Evolutionary conservation across 2,329 filamentous ascomycete species (phyloP).

Genomic region (Canariomyces notabilis): DNA sequence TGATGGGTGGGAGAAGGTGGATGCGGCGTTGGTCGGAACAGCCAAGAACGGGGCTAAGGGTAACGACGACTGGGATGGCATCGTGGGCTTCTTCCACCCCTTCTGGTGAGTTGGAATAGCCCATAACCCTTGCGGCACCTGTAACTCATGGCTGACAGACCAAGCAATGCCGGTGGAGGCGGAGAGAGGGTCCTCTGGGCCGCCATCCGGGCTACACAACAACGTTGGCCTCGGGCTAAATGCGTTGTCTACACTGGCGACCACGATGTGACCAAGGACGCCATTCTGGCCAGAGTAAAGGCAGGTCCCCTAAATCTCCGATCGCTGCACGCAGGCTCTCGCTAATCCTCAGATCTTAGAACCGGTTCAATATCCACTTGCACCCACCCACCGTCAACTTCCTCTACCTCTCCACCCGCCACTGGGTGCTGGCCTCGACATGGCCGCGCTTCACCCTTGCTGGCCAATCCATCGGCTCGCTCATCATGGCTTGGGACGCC

Average conservation of each 20-base stretch:
- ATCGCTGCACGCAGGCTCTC: no score
- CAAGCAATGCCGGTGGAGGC: slow-evolving; percentile 87
- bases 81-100: slow-evolving; percentile 95
- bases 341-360: no score
- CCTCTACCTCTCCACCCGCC: slow-evolving; percentile 82
- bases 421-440: slow-evolving; percentile 78
- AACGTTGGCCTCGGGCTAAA: slow-evolving; percentile 79
- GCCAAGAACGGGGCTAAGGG: slow-evolving; percentile 37
- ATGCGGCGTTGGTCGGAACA: slow-evolving; percentile 37
- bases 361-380: slow-evolving; percentile 87
- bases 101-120: slow-evolving; percentile 66
- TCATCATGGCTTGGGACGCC: slow-evolving; percentile 85
- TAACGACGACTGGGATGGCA: slow-evolving; percentile 67
- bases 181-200: slow-evolving; percentile 96
- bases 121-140: no score
- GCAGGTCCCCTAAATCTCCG: slow-evolving; percentile 39
- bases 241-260: slow-evolving; percentile 95
- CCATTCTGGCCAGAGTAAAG: slow-evolving; percentile 73
- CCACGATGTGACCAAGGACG: slow-evolving; percentile 75
- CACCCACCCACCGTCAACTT: slow-evolving; percentile 79
- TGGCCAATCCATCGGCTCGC: slow-evolving; percentile 86
- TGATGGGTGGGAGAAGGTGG: slow-evolving; percentile 67
- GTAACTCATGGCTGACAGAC: slow-evolving; percentile 12
- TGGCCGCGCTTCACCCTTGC: slow-evolving; percentile 91
- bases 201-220: slow-evolving; percentile 85